These are phyloP conservation scores for Sporodiniella umbellata DNA, from an alignment of 371 early-diverging fungal species.

Conservation along the genomic window DNA sequence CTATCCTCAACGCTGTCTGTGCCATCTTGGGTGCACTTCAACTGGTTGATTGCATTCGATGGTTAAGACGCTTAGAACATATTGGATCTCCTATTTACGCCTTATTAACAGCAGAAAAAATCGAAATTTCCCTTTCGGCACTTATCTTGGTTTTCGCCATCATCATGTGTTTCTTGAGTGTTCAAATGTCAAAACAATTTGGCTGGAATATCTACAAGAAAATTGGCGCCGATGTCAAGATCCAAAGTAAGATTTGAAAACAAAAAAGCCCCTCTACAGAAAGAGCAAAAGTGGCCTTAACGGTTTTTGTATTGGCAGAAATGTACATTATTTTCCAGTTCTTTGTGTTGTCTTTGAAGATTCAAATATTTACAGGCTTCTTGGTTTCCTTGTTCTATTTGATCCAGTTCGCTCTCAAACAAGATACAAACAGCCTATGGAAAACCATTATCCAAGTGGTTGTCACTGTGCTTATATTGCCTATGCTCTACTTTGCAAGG, in stretches of 20 bases:
- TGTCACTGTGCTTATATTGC: conserved; percentile 38
- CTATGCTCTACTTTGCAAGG: conserved; percentile 42
- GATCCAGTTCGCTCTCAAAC: conserved; percentile 33
- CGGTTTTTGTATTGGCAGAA: conserved; percentile 50
- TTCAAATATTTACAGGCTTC: conserved; percentile 45
- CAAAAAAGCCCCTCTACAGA: no score
- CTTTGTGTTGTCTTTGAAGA: conserved; percentile 45
- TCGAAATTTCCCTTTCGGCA: conserved; percentile 40
- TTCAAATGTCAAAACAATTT: conserved; percentile 33
- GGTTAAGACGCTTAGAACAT: conserved; percentile 24
- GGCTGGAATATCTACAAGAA: conserved; percentile 41
- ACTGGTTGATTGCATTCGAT: conserved; percentile 44
- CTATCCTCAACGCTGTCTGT: conserved; percentile 41
- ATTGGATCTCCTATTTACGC: conserved; percentile 16
- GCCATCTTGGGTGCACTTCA: conserved; percentile 43
- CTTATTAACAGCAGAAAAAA: conserved; percentile 31
- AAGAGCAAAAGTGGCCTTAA: conserved; percentile 45
- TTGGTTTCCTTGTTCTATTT: conserved; percentile 44
- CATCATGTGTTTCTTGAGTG: conserved; percentile 29
- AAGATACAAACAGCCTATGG: conserved; percentile 20
- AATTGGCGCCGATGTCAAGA: conserved; percentile 32
- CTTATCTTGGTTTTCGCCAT: conserved; percentile 29
- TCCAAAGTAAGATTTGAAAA: conserved; percentile 19
- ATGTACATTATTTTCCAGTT: conserved; percentile 51
- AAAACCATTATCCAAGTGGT: conserved; percentile 28